Evolutionary conservation across 2,329 filamentous ascomycete genomes (phyloP), one percentile per base, ranked within the genome.

Genomic region (Penicillium sp.): DNA sequence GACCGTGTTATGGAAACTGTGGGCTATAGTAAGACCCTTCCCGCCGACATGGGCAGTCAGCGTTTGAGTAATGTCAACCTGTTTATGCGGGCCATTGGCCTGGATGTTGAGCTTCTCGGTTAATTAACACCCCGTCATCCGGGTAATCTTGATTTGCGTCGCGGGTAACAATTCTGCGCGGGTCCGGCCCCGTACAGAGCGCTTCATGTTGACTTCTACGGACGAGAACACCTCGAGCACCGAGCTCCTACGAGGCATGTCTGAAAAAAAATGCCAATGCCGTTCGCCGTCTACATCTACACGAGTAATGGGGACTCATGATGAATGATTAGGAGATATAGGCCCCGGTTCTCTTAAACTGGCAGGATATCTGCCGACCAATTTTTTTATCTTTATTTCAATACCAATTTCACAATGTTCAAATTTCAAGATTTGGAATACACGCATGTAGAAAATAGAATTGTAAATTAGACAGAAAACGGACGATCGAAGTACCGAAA

Each of bases 1-100:
- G 94, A 99, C 67, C 88, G 93, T 50, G 94, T 99, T 55, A 95
- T 97, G 84, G 92, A 96, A 70, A 97, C 94, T 0, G 91, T 99
- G 10, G 80, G 83, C 29, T 85, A 96, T 48, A 88, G 90, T 66
- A 97, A 96, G 81, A 93, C 90, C 1, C 80, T 99, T 32, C 93
- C 94, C 16, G 82, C 87, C 14, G 89, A 94, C 53, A 90, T 97
- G 86, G 87, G 89, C 11, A 86, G 86, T 56, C 87, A 90, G 70
- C 87, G 93, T 55, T 80, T 96, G 54, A 88, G 88, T 54, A 96
- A 96, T 69, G 94, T 99, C 63, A 99, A 99, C 72, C 78, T 99
- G 52, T 99, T 99, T 74, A 97, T 99, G 92, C 88, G 92, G 68
- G 94, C 93, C 52, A 97, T 99, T 74, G 94, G 94, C n/a, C 82